Evolutionary conservation across 2,329 filamentous ascomycete species (phyloP).

Genomic region (Nothophaeocryptopus gaeumannii): DNA sequence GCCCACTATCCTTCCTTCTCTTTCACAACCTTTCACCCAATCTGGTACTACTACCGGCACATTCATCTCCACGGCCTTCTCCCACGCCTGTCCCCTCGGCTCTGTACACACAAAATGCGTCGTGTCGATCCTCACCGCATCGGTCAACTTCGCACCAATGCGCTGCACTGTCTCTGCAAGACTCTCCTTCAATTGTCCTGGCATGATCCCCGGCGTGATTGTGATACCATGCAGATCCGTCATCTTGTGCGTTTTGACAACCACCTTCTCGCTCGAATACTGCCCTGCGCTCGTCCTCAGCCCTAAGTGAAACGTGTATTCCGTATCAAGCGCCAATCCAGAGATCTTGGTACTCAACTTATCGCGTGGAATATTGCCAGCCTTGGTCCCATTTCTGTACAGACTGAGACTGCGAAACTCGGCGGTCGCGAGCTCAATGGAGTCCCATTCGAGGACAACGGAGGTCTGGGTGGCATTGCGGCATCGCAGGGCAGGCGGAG

Average conservation of each 20-base stretch:
- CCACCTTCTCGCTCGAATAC: constrained; percentile 76
- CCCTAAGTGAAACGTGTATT: constrained; percentile 92
- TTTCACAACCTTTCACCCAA: constrained; percentile 96
- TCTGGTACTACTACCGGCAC: constrained; percentile 95
- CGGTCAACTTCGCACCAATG: constrained; percentile 89
- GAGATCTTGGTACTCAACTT: constrained; percentile 97
- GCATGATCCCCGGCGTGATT: constrained; percentile 84
- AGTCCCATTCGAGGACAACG: constrained; percentile 96
- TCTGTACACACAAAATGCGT: constrained; percentile 98
- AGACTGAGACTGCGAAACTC: constrained; percentile 85
- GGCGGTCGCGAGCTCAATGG: constrained; percentile 86
- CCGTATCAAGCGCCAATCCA: constrained; percentile 91
- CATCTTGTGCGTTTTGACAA: constrained; percentile 95
- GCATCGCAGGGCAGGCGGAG: constrained; percentile 76
- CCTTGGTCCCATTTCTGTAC: constrained; percentile 95
- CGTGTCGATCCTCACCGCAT: constrained; percentile 89
- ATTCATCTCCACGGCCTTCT: constrained; percentile 96
- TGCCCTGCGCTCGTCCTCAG: constrained; percentile 88
- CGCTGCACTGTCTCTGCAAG: constrained; percentile 74
- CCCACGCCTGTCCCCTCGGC: constrained; percentile 84
- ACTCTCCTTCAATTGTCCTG: constrained; percentile 67
- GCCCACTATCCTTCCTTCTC: constrained; percentile 85
- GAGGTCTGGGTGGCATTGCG: constrained; percentile 98
- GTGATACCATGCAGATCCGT: constrained; percentile 94
- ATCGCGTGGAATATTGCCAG: constrained; percentile 86